A percentile compares a stretch with the other conserved stretches of the same genome.
These are phyloP conservation scores for Erodium moschatum DNA, from an alignment of 441 rosid genomes.

Conservation along the genomic window DNA sequence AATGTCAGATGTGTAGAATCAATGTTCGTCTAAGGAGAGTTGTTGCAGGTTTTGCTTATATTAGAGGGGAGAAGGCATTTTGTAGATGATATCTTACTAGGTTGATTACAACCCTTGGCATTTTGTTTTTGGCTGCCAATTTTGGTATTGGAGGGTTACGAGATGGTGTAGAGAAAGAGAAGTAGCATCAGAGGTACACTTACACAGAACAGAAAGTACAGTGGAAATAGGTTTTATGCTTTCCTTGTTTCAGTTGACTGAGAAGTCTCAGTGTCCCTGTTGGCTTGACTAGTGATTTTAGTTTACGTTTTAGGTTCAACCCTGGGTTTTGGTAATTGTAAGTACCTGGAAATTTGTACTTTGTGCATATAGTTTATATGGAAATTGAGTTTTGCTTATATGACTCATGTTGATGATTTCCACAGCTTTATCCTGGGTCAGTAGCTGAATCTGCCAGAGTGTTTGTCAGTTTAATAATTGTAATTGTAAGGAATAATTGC, in stretches of 20 bases:
- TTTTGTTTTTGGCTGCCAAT: conserved; percentile 9
- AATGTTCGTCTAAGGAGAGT: neutral
- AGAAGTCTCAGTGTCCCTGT: neutral
- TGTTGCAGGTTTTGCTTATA: conserved; percentile 16
- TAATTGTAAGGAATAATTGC: no score
- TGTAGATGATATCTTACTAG: conserved; percentile 13
- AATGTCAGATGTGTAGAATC: conserved; percentile 21
- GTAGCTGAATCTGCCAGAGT: neutral
- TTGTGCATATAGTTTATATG: conserved; percentile 6
- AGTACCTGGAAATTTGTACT: conserved; percentile 13
- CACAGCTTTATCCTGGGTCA: neutral
- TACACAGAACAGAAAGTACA: conserved; percentile 19
- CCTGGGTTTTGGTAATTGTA: conserved; percentile 12
- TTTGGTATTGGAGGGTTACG: conserved; percentile 10
- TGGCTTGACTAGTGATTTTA: neutral
- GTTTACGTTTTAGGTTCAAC: neutral
- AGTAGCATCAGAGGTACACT: conserved; percentile 22
- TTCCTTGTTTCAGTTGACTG: conserved; percentile 5
- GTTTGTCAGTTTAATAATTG: no score
- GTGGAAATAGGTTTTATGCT: conserved; percentile 15
- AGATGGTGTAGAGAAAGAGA: conserved; percentile 13
- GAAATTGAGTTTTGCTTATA: neutral
- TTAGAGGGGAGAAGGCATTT: neutral
- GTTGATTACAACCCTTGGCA: conserved; percentile 10
- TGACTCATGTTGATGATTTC: neutral